These are phyloP conservation scores for Starmera pachycereana DNA, from an alignment of 805 yeast species.

Conservation along the genomic window DNA sequence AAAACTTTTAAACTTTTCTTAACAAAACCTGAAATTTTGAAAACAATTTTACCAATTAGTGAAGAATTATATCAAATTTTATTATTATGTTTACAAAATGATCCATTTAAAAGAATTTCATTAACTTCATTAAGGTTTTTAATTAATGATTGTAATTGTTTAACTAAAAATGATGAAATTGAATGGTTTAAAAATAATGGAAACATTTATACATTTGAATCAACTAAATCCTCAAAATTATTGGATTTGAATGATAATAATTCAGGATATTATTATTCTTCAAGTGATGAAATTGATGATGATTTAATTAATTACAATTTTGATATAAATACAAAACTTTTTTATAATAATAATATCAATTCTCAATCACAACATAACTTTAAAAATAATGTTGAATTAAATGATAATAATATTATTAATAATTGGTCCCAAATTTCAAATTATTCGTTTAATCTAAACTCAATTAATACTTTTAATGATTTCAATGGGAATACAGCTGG, in stretches of 20 bases:
- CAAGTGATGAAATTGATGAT: not conserved
- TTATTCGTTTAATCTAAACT: slow-evolving; percentile 11
- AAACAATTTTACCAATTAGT: slow-evolving; percentile 66
- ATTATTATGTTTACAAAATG: slow-evolving; percentile 19
- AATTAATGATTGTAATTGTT: slow-evolving; percentile 9
- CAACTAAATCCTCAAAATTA: no score
- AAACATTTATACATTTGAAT: no score
- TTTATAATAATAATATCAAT: no score
- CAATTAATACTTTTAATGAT: not conserved
- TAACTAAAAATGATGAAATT: slow-evolving; percentile 6
- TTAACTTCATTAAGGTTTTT: slow-evolving; percentile 12
- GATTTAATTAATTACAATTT: not conserved
- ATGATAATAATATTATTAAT: not conserved
- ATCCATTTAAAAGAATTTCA: slow-evolving; percentile 24
- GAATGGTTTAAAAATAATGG: no score
- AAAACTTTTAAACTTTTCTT: slow-evolving; percentile 56
- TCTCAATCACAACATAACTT: not conserved
- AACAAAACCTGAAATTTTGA: slow-evolving; percentile 42
- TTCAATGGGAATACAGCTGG: no score
- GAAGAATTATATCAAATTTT: slow-evolving; percentile 46
- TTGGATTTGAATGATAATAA: slow-evolving; percentile 1
- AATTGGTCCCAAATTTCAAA: slow-evolving; percentile 5
- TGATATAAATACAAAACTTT: not conserved
- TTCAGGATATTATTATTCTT: not conserved
- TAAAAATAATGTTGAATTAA: not conserved